Percentiles rank a stretch among this genome's conserved stretches.
phyloP scores from a whole-genome alignment of 371 early-diverging fungal genomes.

The Mortierella sp. region DNA sequence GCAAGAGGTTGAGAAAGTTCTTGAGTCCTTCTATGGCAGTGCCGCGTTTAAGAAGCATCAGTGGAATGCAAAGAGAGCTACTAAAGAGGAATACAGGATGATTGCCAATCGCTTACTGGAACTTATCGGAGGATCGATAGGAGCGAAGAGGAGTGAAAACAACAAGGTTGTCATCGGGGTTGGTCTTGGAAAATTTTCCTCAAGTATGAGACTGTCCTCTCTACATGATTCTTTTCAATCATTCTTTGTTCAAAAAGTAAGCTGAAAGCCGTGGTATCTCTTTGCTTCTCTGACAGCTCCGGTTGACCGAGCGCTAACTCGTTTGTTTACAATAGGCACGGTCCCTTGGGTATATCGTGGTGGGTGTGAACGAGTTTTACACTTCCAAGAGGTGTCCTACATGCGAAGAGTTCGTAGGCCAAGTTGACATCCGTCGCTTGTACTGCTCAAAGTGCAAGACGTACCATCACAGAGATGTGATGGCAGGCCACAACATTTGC shows the following conservation, averaged over 20 bases:
- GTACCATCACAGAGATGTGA: slow-evolving; percentile 12
- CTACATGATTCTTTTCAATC: slow-evolving; percentile 20
- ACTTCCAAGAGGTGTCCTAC: slow-evolving; percentile 28
- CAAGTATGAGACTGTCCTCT: too few relatives aligned
- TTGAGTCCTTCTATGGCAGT: slow-evolving; percentile 16
- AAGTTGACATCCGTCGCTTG: too few relatives aligned
- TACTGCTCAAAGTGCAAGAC: neutral
- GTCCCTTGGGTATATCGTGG: slow-evolving; percentile 24
- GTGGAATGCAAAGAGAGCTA: slow-evolving; percentile 26
- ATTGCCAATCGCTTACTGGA: slow-evolving; percentile 15
- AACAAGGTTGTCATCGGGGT: slow-evolving; percentile 29
- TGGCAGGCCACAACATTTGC: too few relatives aligned
- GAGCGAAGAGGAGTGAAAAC: slow-evolving; percentile 10
- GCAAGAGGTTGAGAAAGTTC: neutral
- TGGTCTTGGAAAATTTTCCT: slow-evolving; percentile 17
- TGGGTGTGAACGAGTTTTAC: slow-evolving; percentile 34
- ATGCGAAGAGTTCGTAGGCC: too few relatives aligned
- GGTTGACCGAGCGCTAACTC: neutral
- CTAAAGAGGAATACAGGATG: too few relatives aligned
- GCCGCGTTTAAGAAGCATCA: slow-evolving; percentile 9
- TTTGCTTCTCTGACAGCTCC: neutral
- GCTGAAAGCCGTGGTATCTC: neutral
- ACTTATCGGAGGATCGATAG: slow-evolving; percentile 11
- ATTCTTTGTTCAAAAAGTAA: slow-evolving; percentile 25
- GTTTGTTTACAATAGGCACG: slow-evolving; percentile 8